phyloP scores from a whole-genome alignment of 768 basidiomycete species.

The Clathrus columnatus region DNA sequence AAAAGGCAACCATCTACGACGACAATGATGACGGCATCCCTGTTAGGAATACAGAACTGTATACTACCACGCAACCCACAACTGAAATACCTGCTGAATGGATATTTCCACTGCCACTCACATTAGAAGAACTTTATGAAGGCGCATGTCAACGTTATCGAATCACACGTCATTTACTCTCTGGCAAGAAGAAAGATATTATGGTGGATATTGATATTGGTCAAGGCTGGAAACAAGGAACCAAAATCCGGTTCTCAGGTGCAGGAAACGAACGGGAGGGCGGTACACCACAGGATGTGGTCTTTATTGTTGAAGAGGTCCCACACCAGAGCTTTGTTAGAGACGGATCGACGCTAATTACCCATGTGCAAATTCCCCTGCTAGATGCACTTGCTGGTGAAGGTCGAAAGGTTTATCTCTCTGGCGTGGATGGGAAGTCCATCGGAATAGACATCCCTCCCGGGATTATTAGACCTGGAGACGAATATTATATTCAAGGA shows the following conservation, averaged over 20 bases:
- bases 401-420: conserved; percentile 42
- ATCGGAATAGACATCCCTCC: conserved; percentile 44
- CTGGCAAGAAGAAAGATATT: conserved; percentile 41
- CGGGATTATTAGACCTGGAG: conserved; percentile 35
- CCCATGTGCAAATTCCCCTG: conserved; percentile 51
- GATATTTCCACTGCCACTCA: conserved; percentile 54
- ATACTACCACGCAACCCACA: conserved; percentile 32
- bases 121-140: conserved; percentile 52
- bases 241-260: conserved; percentile 50
- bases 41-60: conserved; percentile 25
- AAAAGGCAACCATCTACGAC: conserved; percentile 7
- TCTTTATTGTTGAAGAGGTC: conserved; percentile 54
- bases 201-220: conserved; percentile 53
- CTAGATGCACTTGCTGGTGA: conserved; percentile 36
- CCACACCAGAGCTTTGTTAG: conserved; percentile 50
- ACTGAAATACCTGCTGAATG: conserved; percentile 38
- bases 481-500: conserved; percentile 43
- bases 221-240: conserved; percentile 52
- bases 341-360: conserved; percentile 45
- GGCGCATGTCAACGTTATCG: conserved; percentile 51
- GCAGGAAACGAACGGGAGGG: conserved; percentile 57
- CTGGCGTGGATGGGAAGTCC: conserved; percentile 51
- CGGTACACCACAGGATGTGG: conserved; percentile 52
- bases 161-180: conserved; percentile 47
- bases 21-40: neutral